Evolutionary conservation across 306 rosid genomes (phyloP).

Genomic region (Fragaria iinumae): DNA sequence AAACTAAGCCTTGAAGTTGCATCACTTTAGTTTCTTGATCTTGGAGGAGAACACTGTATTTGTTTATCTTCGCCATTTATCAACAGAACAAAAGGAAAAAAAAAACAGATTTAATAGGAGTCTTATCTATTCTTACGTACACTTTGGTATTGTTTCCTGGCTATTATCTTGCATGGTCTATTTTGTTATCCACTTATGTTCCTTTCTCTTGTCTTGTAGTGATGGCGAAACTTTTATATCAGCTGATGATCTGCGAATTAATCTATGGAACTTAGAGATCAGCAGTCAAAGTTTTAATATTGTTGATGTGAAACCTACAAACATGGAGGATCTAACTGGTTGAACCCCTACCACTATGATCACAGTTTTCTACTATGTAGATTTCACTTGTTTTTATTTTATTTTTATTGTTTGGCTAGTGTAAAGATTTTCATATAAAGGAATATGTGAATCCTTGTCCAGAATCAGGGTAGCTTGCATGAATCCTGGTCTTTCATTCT

Average conservation of each 20-base stretch:
- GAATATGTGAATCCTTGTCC: neutral
- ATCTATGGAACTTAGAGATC: conserved; percentile 99
- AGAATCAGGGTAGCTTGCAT: neutral
- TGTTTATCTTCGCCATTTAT: neutral
- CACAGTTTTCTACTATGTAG: neutral
- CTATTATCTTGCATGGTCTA: neutral
- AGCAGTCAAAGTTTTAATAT: conserved; percentile 98
- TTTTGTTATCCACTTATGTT: neutral
- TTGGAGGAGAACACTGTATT: neutral
- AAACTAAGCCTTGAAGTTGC: neutral
- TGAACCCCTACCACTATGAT: conserved; percentile 22
- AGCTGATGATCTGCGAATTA: conserved; percentile 96
- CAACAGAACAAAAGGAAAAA: neutral
- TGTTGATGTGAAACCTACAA: conserved; percentile 96
- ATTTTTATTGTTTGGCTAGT: neutral
- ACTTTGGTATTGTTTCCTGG: conserved; percentile 2
- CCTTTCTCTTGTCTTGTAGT: conserved; percentile 41
- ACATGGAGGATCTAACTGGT: conserved; percentile 99
- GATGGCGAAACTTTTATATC: conserved; percentile 99
- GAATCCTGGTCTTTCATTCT: neutral
- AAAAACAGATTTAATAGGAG: neutral
- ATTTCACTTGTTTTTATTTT: neutral
- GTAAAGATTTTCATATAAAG: neutral
- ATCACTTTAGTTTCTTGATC: neutral
- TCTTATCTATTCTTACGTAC: neutral